Base-by-base conservation (phyloP, 2,329 filamentous ascomycete genomes). In the Geosmithia flava region DNA sequence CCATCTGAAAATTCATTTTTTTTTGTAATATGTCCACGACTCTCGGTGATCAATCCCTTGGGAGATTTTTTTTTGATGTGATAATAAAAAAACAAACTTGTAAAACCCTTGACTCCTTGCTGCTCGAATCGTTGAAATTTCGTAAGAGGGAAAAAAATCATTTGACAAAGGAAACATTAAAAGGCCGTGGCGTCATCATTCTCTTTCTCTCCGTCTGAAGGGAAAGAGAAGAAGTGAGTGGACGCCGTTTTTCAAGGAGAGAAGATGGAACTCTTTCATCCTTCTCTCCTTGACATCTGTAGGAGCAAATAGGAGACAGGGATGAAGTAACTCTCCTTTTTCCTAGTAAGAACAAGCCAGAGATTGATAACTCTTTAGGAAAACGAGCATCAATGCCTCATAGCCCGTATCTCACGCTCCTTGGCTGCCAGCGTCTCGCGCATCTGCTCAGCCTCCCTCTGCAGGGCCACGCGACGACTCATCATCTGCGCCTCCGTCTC, bases 401-500 rank as follows among this genome's bases (percentile, higher is more conserved):
- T 53, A 45, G 64, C 64, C 55, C 63, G 61, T 17, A 90, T 67
- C 57, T 90, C 85, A 44, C 80, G 72, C 63, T 90, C 85, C 58
- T 89, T 90, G 13, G 78, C 82, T 10, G 80, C 74, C 29, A 90
- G 69, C 62, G 84, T 70, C 60, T 83, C 78, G 39, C 85, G 75
- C 80, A 93, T 93, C 47, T 73, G 72, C 58, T 90, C 85, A 0
- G 85, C 81, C 61, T 94, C 87, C 20, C 80, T 72, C 59, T 83
- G 76, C 45, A 94, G 66, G 45, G 80, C 75, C 8, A 76, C 77
- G 45, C 83, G 74, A 48, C 80, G 74, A 53, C 85, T 82, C 3
- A 75, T 72, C 55, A 76, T 82, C 7, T 69, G 59, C 15, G 68
- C 68, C 29, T 77, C 76, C n/a, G 62, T 65, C 29, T 78, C 73